phyloP scores from a whole-genome alignment of 805 yeast species.

The Metschnikowia cubensis region DNA sequence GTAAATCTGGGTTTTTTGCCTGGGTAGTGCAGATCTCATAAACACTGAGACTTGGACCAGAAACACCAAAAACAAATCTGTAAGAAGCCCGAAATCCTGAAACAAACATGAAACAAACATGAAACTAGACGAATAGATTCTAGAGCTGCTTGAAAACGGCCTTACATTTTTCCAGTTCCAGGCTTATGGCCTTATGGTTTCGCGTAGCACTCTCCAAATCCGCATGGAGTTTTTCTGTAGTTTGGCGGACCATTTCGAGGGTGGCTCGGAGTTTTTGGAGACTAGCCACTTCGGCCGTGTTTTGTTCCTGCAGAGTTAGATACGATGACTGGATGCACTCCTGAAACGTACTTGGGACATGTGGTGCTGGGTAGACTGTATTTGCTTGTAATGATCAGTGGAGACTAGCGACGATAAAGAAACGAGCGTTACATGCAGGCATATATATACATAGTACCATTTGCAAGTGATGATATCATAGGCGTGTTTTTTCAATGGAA shows the following conservation, averaged over 20 bases:
- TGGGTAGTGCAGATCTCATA: too few relatives aligned
- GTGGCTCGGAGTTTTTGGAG: conserved; percentile 28
- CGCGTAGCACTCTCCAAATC: conserved; percentile 23
- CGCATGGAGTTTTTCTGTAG: conserved; percentile 25
- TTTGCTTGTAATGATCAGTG: too few relatives aligned
- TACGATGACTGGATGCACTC: neutral
- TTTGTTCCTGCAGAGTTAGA: neutral
- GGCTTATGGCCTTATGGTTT: conserved; percentile 14
- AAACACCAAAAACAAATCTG: too few relatives aligned
- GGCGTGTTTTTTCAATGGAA: too few relatives aligned
- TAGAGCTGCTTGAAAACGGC: neutral
- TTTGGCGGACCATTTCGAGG: conserved; percentile 26
- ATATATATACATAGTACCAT: too few relatives aligned
- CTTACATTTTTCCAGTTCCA: conserved; percentile 6
- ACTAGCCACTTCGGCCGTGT: conserved; percentile 12
- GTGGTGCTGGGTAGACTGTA: neutral
- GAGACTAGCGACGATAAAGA: too few relatives aligned
- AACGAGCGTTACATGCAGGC: too few relatives aligned
- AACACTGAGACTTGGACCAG: too few relatives aligned
- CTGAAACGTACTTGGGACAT: neutral
- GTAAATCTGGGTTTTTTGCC: too few relatives aligned
- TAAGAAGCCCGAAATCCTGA: too few relatives aligned
- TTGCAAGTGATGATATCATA: too few relatives aligned
- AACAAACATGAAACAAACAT: too few relatives aligned
- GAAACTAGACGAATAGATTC: neutral